Conservation (phyloP, 179 eudicot species). For the Vitellaria paradoxa region DNA sequence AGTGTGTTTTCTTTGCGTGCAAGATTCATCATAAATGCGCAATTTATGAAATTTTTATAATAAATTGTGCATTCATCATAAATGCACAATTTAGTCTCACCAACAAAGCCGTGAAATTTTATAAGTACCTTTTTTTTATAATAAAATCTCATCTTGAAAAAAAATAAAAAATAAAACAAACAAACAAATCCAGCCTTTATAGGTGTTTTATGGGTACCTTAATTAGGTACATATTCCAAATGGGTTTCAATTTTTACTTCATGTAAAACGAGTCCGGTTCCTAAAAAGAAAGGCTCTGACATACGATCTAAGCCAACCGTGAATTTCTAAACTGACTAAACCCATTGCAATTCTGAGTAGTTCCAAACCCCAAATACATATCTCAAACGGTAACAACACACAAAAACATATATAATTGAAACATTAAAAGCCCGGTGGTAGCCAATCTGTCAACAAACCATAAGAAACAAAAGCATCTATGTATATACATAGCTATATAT, state of each 20-base stretch:
- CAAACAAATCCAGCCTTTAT: not conserved
- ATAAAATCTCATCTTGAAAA: no score
- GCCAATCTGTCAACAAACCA: not conserved
- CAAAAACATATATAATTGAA: not conserved
- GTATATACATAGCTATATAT: not conserved
- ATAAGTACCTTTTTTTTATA: not conserved
- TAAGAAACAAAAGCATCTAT: not conserved
- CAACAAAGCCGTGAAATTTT: no score
- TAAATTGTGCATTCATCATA: no score
- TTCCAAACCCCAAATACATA: not conserved
- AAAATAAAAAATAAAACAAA: no score
- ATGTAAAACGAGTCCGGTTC: not conserved
- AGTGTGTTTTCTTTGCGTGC: no score
- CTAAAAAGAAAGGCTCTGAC: not conserved
- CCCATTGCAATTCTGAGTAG: not conserved
- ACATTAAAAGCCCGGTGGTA: not conserved
- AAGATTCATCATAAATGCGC: not conserved
- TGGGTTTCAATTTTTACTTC: not conserved
- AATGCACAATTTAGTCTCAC: not conserved
- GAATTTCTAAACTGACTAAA: not conserved
- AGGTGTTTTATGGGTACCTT: not conserved
- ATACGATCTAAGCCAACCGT: not conserved
- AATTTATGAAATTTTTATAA: no score
- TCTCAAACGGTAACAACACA: not conserved
- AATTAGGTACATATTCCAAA: not conserved